Evolutionary conservation across 1,139 yeast genomes (phyloP), one percentile per base, ranked within the genome.

Genomic region (Saccharomyces pastorianus): DNA sequence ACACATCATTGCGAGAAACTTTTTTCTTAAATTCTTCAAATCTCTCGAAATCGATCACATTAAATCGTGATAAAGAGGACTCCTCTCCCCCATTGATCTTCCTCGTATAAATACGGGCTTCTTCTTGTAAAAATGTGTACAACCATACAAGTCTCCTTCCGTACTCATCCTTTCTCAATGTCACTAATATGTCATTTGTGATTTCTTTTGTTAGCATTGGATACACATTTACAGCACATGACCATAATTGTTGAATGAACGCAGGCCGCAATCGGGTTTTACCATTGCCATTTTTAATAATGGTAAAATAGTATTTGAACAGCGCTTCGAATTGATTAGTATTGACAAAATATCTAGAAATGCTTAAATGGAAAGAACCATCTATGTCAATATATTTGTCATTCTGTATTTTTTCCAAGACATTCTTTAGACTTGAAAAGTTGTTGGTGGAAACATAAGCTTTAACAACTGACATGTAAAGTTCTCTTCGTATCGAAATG

Each of bases 281-380:
- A 13, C 52, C 55, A 6, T 56, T 48, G 26, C 47, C 34, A 13
- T 52, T 52, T 32, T 49, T 23, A 26, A 58, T 52, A 4, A 55
- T 53, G 23, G 54, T 53, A 20, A 58, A 54, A 42, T 59, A 58
- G 52, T 63, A 64, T n/a, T 55, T 55, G 6, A 62, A 47, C 9
- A 64, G 51, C 29, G 59, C 56, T 1, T 42, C 48, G 5, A 65
- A 31, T 20, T 57, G 56, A 6, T 68, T 67, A 6, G 55, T 55
- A 29, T 57, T 59, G 8, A 59, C 59, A 53, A 64, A 66, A 55
- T 63, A 62, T 26, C 55, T 55, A 11, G 61, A 56, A 31, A 64
- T 53, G 6, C 55, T 49, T 5, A 49, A 32, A 52, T 65, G 64
- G 44, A 59, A 59, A 52, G 25, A 26, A 14, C 29, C 26, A 3